Evolutionary conservation across 345 rosid genomes (phyloP).

Genomic region (Eutrema yunnanense): DNA sequence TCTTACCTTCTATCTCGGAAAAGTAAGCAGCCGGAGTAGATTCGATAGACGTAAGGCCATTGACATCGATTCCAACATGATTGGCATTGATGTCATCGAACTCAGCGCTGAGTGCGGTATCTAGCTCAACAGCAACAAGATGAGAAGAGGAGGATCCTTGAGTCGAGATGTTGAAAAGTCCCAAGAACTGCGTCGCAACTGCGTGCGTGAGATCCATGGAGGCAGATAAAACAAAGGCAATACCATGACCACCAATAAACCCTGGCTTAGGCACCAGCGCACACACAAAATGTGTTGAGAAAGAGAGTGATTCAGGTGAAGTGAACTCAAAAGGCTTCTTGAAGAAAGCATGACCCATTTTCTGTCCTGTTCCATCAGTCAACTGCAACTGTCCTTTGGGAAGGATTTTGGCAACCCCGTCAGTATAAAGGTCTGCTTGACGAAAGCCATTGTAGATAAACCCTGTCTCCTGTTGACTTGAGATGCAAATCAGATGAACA

Average conservation of each 20-base stretch:
- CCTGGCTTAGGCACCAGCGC: constrained; percentile 29
- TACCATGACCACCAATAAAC: constrained; percentile 37
- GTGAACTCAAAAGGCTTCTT: constrained; percentile 30
- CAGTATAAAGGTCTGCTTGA: constrained; percentile 29
- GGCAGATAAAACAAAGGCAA: constrained; percentile 37
- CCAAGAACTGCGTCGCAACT: constrained; percentile 29
- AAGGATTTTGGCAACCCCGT: constrained; percentile 34
- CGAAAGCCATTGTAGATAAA: constrained; percentile 39
- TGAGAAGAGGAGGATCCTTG: constrained; percentile 37
- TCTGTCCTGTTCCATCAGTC: constrained; percentile 34
- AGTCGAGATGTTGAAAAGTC: constrained; percentile 40
- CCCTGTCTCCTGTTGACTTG: constrained; percentile 16
- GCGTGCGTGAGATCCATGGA: constrained; percentile 24
- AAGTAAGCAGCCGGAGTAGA: constrained; percentile 38
- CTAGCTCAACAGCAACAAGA: constrained; percentile 53
- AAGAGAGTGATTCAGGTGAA: constrained; percentile 20
- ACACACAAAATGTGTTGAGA: constrained; percentile 40
- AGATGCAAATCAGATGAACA: constrained; percentile 14
- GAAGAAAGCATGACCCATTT: constrained; percentile 43
- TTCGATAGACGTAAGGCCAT: constrained; percentile 28
- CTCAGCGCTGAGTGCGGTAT: constrained; percentile 40
- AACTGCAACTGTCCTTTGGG: constrained; percentile 42
- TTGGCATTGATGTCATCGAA: constrained; percentile 40
- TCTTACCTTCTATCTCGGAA: constrained; percentile 11
- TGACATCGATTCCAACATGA: constrained; percentile 65